phyloP scores from a whole-genome alignment of 495 filamentous ascomycete species.

The Beverwykella pulmonaria region DNA sequence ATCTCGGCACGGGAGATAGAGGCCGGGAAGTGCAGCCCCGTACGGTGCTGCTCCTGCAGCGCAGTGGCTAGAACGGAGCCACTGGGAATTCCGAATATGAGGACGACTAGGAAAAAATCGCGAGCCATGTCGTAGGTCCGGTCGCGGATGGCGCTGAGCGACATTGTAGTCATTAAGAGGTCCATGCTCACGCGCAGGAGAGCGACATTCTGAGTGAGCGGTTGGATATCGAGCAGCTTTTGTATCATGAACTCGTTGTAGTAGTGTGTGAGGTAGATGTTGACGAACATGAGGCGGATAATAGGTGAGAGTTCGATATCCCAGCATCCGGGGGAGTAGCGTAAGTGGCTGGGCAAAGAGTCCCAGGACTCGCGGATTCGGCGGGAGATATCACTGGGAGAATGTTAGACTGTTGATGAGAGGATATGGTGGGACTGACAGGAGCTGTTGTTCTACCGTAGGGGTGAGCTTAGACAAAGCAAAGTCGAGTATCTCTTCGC shows the following conservation, averaged over 20 bases:
- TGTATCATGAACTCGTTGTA: slow-evolving; percentile 33
- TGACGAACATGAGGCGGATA: slow-evolving; percentile 12
- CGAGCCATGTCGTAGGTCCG: slow-evolving; percentile 23
- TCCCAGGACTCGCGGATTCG: slow-evolving; percentile 9
- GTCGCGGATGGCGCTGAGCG: slow-evolving; percentile 9
- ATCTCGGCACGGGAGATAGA: slow-evolving; percentile 23
- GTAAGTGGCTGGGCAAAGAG: slow-evolving; percentile 2
- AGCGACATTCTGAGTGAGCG: slow-evolving; percentile 1
- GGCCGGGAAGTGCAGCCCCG: neutral
- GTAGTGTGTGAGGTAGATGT: slow-evolving; percentile 17
- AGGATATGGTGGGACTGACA: neutral
- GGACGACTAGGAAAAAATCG: slow-evolving; percentile 10
- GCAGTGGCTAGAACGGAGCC: slow-evolving; percentile 15
- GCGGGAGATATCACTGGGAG: slow-evolving; percentile 19
- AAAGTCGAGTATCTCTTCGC: slow-evolving; percentile 33
- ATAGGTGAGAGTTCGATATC: neutral
- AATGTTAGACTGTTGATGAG: neutral
- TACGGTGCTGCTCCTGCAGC: slow-evolving; percentile 18
- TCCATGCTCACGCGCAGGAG: slow-evolving; percentile 15
- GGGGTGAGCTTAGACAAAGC: slow-evolving; percentile 9
- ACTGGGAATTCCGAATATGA: slow-evolving; percentile 25
- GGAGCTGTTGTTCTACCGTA: slow-evolving; percentile 3
- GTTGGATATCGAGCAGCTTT: slow-evolving; percentile 9
- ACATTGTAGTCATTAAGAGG: slow-evolving; percentile 7
- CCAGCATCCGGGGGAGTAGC: slow-evolving; percentile 20